Conservation (phyloP, 768 basidiomycete species). For the Tephrocybe sp. region DNA sequence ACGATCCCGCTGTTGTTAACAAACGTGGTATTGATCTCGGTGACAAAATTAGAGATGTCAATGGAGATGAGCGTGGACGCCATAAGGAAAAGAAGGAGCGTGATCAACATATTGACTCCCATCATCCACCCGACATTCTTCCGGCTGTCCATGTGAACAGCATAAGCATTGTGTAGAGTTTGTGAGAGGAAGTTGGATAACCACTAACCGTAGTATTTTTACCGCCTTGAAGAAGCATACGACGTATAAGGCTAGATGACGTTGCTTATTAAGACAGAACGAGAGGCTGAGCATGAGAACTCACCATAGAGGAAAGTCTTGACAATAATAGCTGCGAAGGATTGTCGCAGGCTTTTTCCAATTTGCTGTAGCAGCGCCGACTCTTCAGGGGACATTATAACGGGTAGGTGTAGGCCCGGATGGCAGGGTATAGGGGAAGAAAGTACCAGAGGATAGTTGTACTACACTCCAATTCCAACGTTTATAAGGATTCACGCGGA, state of each 20-base stretch:
- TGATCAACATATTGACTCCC: constrained; percentile 5
- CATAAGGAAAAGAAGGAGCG: constrained; percentile 6
- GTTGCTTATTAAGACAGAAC: neutral
- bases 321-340: constrained; percentile 9
- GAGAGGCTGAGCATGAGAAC: too few species aligned
- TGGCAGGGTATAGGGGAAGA: too few species aligned
- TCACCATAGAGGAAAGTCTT: constrained; percentile 10
- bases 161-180: neutral
- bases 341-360: constrained; percentile 3
- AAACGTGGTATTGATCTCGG: constrained; percentile 5
- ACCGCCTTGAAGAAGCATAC: constrained; percentile 6
- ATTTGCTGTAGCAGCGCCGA: neutral
- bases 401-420: too few species aligned
- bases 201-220: neutral
- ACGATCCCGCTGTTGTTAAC: constrained; percentile 1
- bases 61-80: constrained; percentile 3
- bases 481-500: neutral
- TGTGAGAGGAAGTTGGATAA: neutral
- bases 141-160: neutral
- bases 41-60: constrained; percentile 7
- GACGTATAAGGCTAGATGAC: neutral
- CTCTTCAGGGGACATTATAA: constrained; percentile 8
- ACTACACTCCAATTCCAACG: neutral
- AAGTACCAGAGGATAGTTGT: neutral
- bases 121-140: constrained; percentile 4